Conservation (phyloP, 345 rosid species). For the Rhodomyrtus tomentosa region DNA sequence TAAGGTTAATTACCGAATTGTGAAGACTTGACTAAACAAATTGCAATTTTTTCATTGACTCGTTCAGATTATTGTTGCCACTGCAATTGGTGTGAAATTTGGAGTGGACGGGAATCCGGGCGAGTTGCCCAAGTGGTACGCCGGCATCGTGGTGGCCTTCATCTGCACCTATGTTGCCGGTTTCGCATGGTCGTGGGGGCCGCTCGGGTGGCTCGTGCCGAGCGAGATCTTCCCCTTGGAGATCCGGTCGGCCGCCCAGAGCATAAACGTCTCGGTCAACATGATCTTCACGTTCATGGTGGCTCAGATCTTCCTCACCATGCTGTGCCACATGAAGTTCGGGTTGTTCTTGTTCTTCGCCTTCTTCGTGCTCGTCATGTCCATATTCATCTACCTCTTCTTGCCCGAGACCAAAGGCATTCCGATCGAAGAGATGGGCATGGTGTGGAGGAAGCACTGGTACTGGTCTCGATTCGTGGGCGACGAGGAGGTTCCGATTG, state of each 20-base stretch:
- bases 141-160: constrained; percentile 58
- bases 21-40: too few species aligned
- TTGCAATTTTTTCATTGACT: too few species aligned
- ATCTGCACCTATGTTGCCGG: constrained; percentile 66
- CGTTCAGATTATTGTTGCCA: constrained; percentile 36
- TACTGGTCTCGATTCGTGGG: constrained; percentile 38
- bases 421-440: constrained; percentile 55
- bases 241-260: constrained; percentile 80
- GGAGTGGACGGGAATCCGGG: constrained; percentile 56
- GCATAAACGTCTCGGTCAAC: constrained; percentile 70
- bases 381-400: constrained; percentile 33
- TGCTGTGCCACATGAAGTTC: constrained; percentile 80
- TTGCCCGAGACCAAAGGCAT: constrained; percentile 64
- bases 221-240: constrained; percentile 84
- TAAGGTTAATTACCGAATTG: too few species aligned
- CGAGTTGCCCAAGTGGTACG: constrained; percentile 61
- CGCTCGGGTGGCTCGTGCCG: constrained; percentile 82
- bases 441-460: constrained; percentile 54
- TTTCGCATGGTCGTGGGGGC: constrained; percentile 97
- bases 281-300: constrained; percentile 68
- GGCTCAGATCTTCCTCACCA: constrained; percentile 59
- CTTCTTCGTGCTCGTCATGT: constrained; percentile 37
- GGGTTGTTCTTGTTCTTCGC: constrained; percentile 58
- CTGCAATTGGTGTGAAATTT: constrained; percentile 59
- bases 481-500: not conserved